Percentiles rank a stretch among this genome's conserved stretches.
phyloP scores from a whole-genome alignment of 1,139 yeast genomes.

The Pneumocystis wakefieldiae region DNA sequence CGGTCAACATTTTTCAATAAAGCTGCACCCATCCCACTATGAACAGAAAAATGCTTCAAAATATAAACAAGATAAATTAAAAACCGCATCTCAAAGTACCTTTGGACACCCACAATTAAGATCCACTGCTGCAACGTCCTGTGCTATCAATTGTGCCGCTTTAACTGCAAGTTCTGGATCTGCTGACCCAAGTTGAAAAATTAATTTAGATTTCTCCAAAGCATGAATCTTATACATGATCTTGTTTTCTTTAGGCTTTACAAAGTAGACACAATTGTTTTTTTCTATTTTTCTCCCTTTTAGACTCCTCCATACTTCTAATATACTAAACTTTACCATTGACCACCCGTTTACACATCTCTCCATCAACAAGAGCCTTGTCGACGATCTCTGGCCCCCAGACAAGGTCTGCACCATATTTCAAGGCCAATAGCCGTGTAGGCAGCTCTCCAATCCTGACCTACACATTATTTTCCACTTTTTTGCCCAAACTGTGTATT shows the following conservation, averaged over 20 bases:
- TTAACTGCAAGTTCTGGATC: slow-evolving; percentile 69
- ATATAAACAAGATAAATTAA: neutral
- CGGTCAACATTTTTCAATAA: slow-evolving; percentile 65
- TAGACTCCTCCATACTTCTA: neutral
- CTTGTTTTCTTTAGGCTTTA: slow-evolving; percentile 28
- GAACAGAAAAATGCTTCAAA: slow-evolving; percentile 37
- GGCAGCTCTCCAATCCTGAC: slow-evolving; percentile 92
- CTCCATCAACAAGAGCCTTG: slow-evolving; percentile 44
- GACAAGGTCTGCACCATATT: slow-evolving; percentile 81
- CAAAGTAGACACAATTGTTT: slow-evolving; percentile 23
- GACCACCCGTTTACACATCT: slow-evolving; percentile 43
- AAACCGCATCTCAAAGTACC: neutral
- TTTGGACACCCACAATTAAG: slow-evolving; percentile 95
- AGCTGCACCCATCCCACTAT: slow-evolving; percentile 97
- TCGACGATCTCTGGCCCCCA: slow-evolving; percentile 95
- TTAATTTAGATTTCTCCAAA: slow-evolving; percentile 37
- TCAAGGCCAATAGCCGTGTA: slow-evolving; percentile 59
- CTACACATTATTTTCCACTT: slow-evolving; percentile 7
- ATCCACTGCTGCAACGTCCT: slow-evolving; percentile 85
- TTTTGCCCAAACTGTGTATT: slow-evolving; percentile 4
- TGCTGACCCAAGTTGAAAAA: slow-evolving; percentile 85
- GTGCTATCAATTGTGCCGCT: slow-evolving; percentile 66
- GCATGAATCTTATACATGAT: slow-evolving; percentile 55
- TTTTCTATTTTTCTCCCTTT: slow-evolving; percentile 12
- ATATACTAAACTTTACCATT: slow-evolving; percentile 24